These are phyloP conservation scores for Closterium sp. DNA, from an alignment of 139 green algal genomes.

Conservation along the genomic window DNA sequence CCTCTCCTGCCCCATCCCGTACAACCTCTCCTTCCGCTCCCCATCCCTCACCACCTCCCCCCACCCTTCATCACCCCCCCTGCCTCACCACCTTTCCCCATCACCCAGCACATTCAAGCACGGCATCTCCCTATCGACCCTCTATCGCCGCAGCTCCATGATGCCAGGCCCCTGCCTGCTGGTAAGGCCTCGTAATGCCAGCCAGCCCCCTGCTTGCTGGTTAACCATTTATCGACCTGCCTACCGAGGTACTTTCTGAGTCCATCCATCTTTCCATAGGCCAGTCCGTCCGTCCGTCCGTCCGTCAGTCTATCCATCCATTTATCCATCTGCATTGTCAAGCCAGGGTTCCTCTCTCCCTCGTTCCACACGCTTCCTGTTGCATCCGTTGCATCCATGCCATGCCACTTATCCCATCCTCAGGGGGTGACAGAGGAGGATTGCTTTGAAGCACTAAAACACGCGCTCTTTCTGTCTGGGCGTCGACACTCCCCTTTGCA, in stretches of 20 bases:
- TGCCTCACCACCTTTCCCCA: neutral
- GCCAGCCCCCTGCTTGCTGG: neutral
- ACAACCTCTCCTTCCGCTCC: neutral
- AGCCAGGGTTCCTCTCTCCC: too few species aligned
- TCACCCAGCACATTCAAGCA: constrained; percentile 36
- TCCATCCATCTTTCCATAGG: too few species aligned
- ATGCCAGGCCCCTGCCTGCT: constrained; percentile 31
- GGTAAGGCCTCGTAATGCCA: constrained; percentile 9
- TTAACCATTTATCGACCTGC: too few species aligned
- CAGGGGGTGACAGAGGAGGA: too few species aligned
- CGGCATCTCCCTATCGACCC: constrained; percentile 43
- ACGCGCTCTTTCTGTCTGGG: too few species aligned
- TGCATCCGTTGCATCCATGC: neutral
- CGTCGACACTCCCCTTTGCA: too few species aligned
- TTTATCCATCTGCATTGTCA: too few species aligned
- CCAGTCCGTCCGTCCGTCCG: too few species aligned
- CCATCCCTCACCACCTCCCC: neutral
- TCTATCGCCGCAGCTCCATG: constrained; percentile 37
- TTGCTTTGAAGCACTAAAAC: too few species aligned
- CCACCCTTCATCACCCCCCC: neutral
- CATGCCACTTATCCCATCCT: neutral
- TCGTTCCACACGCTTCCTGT: too few species aligned
- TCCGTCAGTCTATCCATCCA: too few species aligned
- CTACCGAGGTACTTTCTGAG: too few species aligned
- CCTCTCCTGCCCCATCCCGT: neutral